Evolutionary conservation across 164 flowering plant species (phyloP), one percentile per base, ranked within the genome.

Genomic region (Nymphaea colorata): DNA sequence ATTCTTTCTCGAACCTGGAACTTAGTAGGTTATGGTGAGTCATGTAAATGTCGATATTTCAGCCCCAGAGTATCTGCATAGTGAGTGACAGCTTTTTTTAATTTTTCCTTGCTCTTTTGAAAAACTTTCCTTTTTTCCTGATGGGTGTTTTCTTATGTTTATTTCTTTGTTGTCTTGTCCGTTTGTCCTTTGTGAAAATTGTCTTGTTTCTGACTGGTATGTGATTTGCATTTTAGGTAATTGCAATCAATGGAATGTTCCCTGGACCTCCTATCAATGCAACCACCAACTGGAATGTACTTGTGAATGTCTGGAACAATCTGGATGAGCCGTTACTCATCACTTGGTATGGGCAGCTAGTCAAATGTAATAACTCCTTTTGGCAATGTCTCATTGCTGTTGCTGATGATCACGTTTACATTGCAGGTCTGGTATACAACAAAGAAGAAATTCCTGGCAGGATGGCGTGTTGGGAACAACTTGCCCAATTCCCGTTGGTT

Each of bases 191-290:
- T 17, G 41, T 61, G 36, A n/a, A n/a, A n/a, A 11, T 7, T 61
- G 64, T 61, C 36, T 61, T n/a, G 4, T 61, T 55, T 7, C 55
- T 61, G 55, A 47, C 12, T 47, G 12, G 12, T 47, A 47, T 6
- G 2, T 4, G 55, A 47, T 47, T 47, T 7, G 8, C 64, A 69
- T 79, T 67, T 75, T 81, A 93, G 98, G 98, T 93, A 63, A 91
- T 93, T 77, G 97, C 89, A 42, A 75, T 93, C 6, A 91, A 93
- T 67, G 85, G 80, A 2, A 67, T 84, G 73, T 93, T 93, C 79
- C 98, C 98, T 3, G 98, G 97, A 61, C 98, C 98, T 59, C 62
- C 77, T 44, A 75, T 93, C 3, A 93, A 93, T 78, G 86, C 77
- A 45, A 91, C 98, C 43, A 93, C 97, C 41, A 93, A 93, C 74